phyloP scores from a whole-genome alignment of 371 early-diverging fungal genomes.

The Mucor ambiguus region DNA sequence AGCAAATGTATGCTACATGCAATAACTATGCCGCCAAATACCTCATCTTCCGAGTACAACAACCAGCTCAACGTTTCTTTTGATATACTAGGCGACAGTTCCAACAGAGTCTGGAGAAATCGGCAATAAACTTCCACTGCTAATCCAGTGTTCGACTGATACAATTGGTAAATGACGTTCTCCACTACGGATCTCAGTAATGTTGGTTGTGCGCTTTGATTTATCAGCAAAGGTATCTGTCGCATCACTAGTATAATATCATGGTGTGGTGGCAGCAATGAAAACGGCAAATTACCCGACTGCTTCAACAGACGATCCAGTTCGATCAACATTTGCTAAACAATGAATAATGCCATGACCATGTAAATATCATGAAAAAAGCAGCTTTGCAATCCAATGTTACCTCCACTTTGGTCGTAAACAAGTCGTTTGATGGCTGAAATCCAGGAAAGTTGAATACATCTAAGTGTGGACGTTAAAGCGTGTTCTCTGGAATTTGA shows the following conservation, averaged over 20 bases:
- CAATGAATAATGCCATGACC: no score
- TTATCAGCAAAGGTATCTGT: constrained; percentile 70
- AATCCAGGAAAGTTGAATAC: constrained; percentile 13
- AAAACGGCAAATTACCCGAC: constrained; percentile 59
- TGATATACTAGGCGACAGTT: constrained; percentile 71
- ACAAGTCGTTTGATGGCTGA: constrained; percentile 15
- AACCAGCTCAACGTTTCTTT: constrained; percentile 90
- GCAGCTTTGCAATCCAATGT: no score
- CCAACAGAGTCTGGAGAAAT: constrained; percentile 80
- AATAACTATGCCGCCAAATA: constrained; percentile 2
- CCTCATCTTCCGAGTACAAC: constrained; percentile 88
- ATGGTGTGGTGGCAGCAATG: constrained; percentile 78
- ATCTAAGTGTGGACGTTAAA: constrained; percentile 3
- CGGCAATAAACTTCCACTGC: constrained; percentile 82
- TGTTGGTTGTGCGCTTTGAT: constrained; percentile 56
- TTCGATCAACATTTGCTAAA: constrained; percentile 66
- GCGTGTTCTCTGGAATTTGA: not conserved
- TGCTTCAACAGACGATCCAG: constrained; percentile 75
- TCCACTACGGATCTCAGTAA: constrained; percentile 81
- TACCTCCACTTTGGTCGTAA: constrained; percentile 30
- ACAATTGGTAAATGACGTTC: constrained; percentile 81
- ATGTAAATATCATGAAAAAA: not conserved
- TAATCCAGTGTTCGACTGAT: constrained; percentile 71
- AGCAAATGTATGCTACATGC: not conserved
- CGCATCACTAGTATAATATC: constrained; percentile 76